These are phyloP conservation scores for Plasmodium vivax DNA, from an alignment of 169 alveolate genomes.

Conservation along the genomic window DNA sequence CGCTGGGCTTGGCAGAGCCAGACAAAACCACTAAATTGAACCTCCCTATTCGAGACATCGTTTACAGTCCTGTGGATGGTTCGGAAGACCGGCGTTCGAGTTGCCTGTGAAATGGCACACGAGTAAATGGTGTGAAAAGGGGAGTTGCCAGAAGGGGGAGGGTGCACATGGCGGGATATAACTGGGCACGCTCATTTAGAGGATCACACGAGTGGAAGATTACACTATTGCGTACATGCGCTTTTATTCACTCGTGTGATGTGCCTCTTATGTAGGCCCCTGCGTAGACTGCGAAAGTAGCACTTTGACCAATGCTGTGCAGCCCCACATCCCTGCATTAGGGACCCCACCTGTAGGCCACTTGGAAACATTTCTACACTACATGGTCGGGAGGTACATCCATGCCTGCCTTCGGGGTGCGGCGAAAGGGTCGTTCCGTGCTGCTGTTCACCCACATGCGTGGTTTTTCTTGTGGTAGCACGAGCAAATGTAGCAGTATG, in stretches of 20 bases:
- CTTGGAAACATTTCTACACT: background rate
- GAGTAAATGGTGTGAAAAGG: background rate
- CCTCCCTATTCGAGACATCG: conserved; percentile 76
- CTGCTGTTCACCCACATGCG: background rate
- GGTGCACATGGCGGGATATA: too few relatives aligned
- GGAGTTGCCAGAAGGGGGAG: background rate
- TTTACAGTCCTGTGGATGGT: background rate
- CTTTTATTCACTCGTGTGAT: background rate
- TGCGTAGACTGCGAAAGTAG: background rate
- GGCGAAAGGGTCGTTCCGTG: background rate
- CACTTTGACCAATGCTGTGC: background rate
- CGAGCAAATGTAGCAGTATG: background rate
- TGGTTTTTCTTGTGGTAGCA: background rate
- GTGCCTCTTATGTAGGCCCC: background rate
- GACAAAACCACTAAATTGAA: conserved; percentile 87
- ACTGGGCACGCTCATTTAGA: background rate
- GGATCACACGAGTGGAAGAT: background rate
- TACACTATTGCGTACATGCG: background rate
- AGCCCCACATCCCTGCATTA: background rate
- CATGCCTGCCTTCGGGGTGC: background rate
- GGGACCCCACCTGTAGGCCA: background rate
- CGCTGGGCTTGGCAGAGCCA: conserved; percentile 93
- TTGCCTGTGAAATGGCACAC: background rate
- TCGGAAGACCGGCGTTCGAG: background rate
- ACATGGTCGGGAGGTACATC: background rate